Conservation (phyloP, 2,329 filamentous ascomycete species). For the Phoma sp. region DNA sequence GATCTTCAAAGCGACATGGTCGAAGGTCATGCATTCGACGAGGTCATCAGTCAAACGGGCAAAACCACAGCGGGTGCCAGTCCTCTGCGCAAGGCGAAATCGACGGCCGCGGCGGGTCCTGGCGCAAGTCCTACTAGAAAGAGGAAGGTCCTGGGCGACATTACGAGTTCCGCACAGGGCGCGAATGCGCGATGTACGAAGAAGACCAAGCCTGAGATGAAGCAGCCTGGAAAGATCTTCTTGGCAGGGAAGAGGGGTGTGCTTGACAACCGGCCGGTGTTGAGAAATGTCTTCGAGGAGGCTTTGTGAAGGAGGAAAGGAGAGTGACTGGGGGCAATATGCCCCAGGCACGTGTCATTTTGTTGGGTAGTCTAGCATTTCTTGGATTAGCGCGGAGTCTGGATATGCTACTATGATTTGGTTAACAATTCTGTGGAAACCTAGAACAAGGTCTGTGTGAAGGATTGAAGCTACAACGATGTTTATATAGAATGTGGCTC, state of each 20-base stretch:
- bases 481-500: too few species aligned
- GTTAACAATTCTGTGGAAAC: too few species aligned
- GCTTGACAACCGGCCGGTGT: slow-evolving; percentile 69
- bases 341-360: too few species aligned
- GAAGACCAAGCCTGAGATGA: slow-evolving; percentile 44
- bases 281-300: slow-evolving; percentile 78
- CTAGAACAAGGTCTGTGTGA: too few species aligned
- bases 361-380: too few species aligned
- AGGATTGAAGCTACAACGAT: too few species aligned
- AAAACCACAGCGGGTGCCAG: slow-evolving; percentile 17
- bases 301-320: slow-evolving; percentile 2
- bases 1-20: slow-evolving; percentile 70
- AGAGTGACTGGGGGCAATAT: too few species aligned
- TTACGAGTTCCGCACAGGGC: slow-evolving; percentile 17
- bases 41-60: slow-evolving; percentile 51
- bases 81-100: background rate
- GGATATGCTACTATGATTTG: too few species aligned
- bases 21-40: slow-evolving; percentile 71
- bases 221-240: slow-evolving; percentile 64
- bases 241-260: slow-evolving; percentile 62
- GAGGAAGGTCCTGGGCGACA: slow-evolving; percentile 35
- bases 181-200: slow-evolving; percentile 24
- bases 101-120: background rate
- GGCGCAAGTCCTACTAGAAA: slow-evolving; percentile 44
- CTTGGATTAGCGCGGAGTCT: too few species aligned